These are phyloP conservation scores for Tuber umbilicatum DNA, from an alignment of 495 filamentous ascomycete species.

Conservation along the genomic window DNA sequence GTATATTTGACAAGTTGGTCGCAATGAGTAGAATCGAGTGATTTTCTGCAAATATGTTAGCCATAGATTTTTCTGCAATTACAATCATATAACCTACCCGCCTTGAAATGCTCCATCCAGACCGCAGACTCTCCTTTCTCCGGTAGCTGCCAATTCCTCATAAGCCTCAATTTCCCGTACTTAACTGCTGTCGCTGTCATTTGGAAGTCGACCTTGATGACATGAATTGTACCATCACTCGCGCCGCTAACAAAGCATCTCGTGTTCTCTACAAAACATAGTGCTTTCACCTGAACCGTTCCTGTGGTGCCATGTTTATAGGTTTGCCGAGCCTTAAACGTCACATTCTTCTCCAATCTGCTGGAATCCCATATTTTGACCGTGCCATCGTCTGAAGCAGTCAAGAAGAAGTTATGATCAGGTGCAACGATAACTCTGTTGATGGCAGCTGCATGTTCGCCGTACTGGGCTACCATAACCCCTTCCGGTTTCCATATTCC, in stretches of 20 bases:
- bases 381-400: slow-evolving; percentile 82
- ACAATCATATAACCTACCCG: slow-evolving; percentile 32
- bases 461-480: slow-evolving; percentile 73
- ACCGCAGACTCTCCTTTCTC: slow-evolving; percentile 64
- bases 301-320: slow-evolving; percentile 57
- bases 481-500: slow-evolving; percentile 76
- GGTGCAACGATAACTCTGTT: slow-evolving; percentile 77
- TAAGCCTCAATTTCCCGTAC: slow-evolving; percentile 67
- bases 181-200: slow-evolving; percentile 54
- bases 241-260: slow-evolving; percentile 86
- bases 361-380: slow-evolving; percentile 92
- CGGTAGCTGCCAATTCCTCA: slow-evolving; percentile 76
- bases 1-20: slow-evolving; percentile 73
- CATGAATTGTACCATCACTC: slow-evolving; percentile 82
- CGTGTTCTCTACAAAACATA: slow-evolving; percentile 90
- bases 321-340: slow-evolving; percentile 79
- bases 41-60: slow-evolving; percentile 49
- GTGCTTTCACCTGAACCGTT: slow-evolving; percentile 64
- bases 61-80: neutral
- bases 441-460: slow-evolving; percentile 76
- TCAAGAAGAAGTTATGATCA: slow-evolving; percentile 92
- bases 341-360: slow-evolving; percentile 80
- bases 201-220: slow-evolving; percentile 75
- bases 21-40: slow-evolving; percentile 75
- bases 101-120: slow-evolving; percentile 87